Evolutionary conservation across 306 rosid species (phyloP).

Genomic region (Quercus engelmannii): DNA sequence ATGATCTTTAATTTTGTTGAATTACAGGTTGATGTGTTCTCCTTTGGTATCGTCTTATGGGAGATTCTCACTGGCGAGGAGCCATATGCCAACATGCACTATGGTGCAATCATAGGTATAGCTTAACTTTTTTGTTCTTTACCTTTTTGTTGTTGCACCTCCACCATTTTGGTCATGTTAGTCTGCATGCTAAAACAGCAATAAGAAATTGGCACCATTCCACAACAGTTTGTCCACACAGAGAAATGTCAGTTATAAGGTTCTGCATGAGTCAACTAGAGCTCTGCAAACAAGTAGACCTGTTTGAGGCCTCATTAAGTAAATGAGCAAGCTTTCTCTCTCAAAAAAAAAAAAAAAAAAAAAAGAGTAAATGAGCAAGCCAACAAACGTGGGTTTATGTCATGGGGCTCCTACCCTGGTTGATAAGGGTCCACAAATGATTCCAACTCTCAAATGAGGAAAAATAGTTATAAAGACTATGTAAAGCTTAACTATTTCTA

Average conservation of each 20-base stretch:
- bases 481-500: not conserved
- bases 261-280: not conserved
- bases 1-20: constrained; percentile 2
- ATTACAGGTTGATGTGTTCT: constrained; percentile 85
- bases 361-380: not conserved
- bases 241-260: not conserved
- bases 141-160: not conserved
- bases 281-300: not conserved
- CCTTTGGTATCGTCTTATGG: constrained; percentile 90
- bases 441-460: not conserved
- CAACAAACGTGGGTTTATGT: not conserved
- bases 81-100: constrained; percentile 97
- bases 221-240: not conserved
- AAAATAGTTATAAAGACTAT: not conserved
- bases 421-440: not conserved
- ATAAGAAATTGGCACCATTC: not conserved
- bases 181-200: not conserved
- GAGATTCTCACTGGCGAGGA: constrained; percentile 97
- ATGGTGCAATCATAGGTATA: constrained; percentile 86
- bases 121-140: constrained; percentile 8
- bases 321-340: not conserved
- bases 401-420: not conserved
- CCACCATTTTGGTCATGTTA: not conserved
- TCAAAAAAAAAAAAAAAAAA: not conserved
- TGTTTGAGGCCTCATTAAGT: not conserved